Evolutionary conservation across 2,329 filamentous ascomycete species (phyloP).

Genomic region (Taxawa tesnikishii): DNA sequence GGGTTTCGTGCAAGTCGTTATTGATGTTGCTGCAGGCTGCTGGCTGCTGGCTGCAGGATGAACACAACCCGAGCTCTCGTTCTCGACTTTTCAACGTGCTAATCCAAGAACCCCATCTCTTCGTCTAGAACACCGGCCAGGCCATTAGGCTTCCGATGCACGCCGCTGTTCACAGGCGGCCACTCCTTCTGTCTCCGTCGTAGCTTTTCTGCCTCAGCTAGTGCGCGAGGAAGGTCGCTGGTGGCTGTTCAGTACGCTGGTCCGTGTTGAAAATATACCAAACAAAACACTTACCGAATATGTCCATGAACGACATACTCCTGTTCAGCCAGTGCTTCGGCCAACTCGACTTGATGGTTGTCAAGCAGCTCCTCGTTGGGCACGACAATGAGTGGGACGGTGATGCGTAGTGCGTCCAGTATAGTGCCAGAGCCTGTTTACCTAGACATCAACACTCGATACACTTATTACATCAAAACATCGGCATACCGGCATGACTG

Average conservation of each 20-base stretch:
- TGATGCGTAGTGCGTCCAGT: slow-evolving; percentile 63
- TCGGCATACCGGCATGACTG: slow-evolving; percentile 66
- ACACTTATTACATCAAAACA: slow-evolving; percentile 5
- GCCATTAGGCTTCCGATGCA: slow-evolving; percentile 28
- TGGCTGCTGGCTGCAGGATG: no score
- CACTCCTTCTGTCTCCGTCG: slow-evolving; percentile 30
- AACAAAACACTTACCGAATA: slow-evolving; percentile 42
- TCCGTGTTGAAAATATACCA: not conserved
- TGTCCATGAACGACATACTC: slow-evolving; percentile 66
- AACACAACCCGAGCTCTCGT: no score
- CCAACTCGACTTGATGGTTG: slow-evolving; percentile 86
- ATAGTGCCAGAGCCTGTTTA: slow-evolving; percentile 88
- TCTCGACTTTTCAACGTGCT: no score
- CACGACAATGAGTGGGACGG: slow-evolving; percentile 73
- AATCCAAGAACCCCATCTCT: slow-evolving; percentile 45
- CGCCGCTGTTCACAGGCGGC: slow-evolving; percentile 37
- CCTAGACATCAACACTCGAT: not conserved
- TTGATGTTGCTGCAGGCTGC: no score
- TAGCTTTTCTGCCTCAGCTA: slow-evolving; percentile 36
- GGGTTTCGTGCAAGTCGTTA: no score
- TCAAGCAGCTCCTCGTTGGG: slow-evolving; percentile 72
- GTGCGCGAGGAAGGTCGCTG: slow-evolving; percentile 35
- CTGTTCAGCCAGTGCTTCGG: slow-evolving; percentile 58
- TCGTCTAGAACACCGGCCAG: slow-evolving; percentile 42
- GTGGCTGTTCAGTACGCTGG: not conserved